phyloP scores from a whole-genome alignment of 2,329 filamentous ascomycete species.

The Dendrostoma leiphaemia region DNA sequence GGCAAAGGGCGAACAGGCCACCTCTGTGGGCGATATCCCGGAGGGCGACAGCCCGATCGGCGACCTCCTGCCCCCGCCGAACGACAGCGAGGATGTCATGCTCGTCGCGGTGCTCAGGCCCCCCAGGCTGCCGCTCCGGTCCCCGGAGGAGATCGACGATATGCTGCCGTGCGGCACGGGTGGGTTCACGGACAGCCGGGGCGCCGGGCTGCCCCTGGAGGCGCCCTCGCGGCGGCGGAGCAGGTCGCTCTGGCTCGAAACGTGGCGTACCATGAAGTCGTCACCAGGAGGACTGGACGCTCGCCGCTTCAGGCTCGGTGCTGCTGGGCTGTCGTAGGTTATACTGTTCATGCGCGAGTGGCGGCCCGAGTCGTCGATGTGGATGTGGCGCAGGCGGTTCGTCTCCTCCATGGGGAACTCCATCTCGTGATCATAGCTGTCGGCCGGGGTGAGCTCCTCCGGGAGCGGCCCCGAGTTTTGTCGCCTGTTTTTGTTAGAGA shows the following conservation, averaged over 20 bases:
- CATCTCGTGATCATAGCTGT: slow-evolving; percentile 47
- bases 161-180: slow-evolving; percentile 37
- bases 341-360: slow-evolving; percentile 21
- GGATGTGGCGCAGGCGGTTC: slow-evolving; percentile 37
- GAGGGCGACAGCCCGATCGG: slow-evolving; percentile 44
- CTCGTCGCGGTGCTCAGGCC: slow-evolving; percentile 42
- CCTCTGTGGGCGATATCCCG: slow-evolving; percentile 49
- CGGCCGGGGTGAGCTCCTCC: slow-evolving; percentile 46
- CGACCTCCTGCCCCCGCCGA: slow-evolving; percentile 45
- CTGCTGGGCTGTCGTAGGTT: slow-evolving; percentile 34
- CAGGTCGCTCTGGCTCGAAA: slow-evolving; percentile 40
- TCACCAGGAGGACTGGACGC: slow-evolving; percentile 54
- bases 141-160: slow-evolving; percentile 42
- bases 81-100: slow-evolving; percentile 41
- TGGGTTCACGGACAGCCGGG: slow-evolving; percentile 45
- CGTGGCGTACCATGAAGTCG: slow-evolving; percentile 39
- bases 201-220: slow-evolving; percentile 51
- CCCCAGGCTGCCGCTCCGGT: slow-evolving; percentile 47
- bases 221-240: slow-evolving; percentile 47
- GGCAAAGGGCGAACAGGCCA: slow-evolving; percentile 45
- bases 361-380: slow-evolving; percentile 42
- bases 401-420: slow-evolving; percentile 46
- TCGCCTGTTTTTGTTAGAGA: slow-evolving; percentile 41
- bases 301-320: slow-evolving; percentile 51
- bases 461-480: slow-evolving; percentile 44